Evolutionary conservation across 768 basidiomycete genomes (phyloP), one percentile per base, ranked within the genome.

Genomic region (Gymnopilus dilepis): DNA sequence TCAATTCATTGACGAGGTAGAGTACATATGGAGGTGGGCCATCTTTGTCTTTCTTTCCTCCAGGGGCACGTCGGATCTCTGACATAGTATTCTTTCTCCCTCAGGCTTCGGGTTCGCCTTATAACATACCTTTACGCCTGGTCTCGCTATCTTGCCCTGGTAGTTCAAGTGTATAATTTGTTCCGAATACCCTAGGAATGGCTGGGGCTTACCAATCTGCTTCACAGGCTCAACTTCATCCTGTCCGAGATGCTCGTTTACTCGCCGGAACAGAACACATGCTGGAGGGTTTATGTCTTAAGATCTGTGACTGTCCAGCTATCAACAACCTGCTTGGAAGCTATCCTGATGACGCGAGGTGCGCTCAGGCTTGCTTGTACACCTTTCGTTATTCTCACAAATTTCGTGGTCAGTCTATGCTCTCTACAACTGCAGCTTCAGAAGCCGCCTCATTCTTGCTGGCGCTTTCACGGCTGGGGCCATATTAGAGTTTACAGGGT

Each of bases 391-490:
- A n/a, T n/a, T n/a, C n/a, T n/a, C n/a, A n/a, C n/a, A n/a, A n/a
- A n/a, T n/a, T n/a, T n/a, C n/a, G n/a, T n/a, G n/a, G n/a, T n/a
- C 17, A 67, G 65, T 67, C 4, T 54, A 67, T 41, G 65, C 65
- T 5, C 40, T 66, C 30, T 62, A 62, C 38, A 58, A 58, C 41
- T 30, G 42, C 22, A 58, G 61, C 19, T 47, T 24, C 30, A 50
- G 43, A 24, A 51, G 33, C 13, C 52, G 47, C 6, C 15, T 50
- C 4, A 26, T 62, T 11, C 61, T 62, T 13, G 2, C 48, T 1
- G 17, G 12, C 12, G 33, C 53, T n/a, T 58, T 62, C 26, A 19
- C 24, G 6, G 17, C 47, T 8, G 50, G 56, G 15, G n/a, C 61
- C 5, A 28, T 52, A 21, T 22, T 58, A 4, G 50, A 62, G n/a